Evolutionary conservation across 345 rosid genomes (phyloP).

Genomic region (Durio zibethinus): DNA sequence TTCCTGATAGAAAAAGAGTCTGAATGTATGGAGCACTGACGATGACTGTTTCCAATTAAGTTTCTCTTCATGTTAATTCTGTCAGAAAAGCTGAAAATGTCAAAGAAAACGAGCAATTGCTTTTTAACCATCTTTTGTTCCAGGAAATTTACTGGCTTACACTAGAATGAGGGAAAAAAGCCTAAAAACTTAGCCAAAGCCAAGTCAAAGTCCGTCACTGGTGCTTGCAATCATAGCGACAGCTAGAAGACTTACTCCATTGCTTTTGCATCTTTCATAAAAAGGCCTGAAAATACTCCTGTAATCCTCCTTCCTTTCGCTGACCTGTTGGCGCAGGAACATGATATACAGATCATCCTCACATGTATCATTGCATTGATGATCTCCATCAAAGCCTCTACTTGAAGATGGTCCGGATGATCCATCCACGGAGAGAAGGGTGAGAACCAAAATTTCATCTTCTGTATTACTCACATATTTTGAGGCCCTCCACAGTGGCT

Average conservation of each 20-base stretch:
- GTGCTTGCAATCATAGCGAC: background rate
- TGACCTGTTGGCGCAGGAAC: conserved; percentile 28
- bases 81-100: no score
- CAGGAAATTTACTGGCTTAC: background rate
- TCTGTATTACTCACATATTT: conserved; percentile 14
- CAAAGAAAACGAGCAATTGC: background rate
- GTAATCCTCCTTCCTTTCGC: conserved; percentile 21
- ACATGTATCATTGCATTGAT: background rate
- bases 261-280: conserved; percentile 27
- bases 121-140: background rate
- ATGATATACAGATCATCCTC: conserved; percentile 8
- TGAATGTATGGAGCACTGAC: background rate
- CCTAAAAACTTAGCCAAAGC: background rate
- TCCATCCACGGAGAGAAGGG: conserved; percentile 19
- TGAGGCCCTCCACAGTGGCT: conserved; percentile 24
- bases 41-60: no score
- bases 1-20: background rate
- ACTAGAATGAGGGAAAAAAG: background rate
- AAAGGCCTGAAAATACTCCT: conserved; percentile 28
- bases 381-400: background rate
- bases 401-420: background rate
- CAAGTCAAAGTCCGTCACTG: background rate
- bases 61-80: no score
- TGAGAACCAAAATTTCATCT: conserved; percentile 39
- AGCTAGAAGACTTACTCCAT: conserved; percentile 28